Percentiles rank a stretch among this genome's conserved stretches.
Conservation (phyloP, 805 yeast species). For the Schizosaccharomyces lindneri region DNA sequence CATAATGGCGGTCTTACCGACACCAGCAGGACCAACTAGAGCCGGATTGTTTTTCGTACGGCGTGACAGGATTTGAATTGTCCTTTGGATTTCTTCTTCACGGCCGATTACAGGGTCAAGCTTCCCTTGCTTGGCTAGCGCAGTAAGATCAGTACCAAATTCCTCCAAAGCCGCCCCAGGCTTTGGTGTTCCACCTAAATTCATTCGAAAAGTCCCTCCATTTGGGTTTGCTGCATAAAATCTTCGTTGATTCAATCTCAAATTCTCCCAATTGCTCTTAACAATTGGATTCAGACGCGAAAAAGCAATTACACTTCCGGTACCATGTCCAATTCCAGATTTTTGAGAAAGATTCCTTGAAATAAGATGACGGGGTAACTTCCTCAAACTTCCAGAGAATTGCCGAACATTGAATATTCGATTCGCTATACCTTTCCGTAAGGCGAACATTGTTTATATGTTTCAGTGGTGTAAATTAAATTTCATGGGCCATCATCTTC, state of each 20-base stretch:
- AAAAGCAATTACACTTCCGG: too few species aligned
- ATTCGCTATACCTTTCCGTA: too few species aligned
- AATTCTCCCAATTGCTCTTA: neutral
- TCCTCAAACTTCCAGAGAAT: too few species aligned
- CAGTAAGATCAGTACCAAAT: slow-evolving; percentile 67
- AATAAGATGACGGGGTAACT: too few species aligned
- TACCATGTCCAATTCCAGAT: too few species aligned
- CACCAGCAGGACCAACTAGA: slow-evolving; percentile 86
- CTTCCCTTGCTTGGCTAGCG: slow-evolving; percentile 68
- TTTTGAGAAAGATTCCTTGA: too few species aligned
- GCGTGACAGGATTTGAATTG: slow-evolving; percentile 75
- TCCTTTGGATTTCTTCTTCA: slow-evolving; percentile 81
- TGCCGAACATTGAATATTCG: too few species aligned
- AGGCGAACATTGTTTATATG: too few species aligned
- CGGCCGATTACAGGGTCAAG: slow-evolving; percentile 93
- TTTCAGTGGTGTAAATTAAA: too few species aligned
- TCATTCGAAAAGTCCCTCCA: neutral
- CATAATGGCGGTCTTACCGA: slow-evolving; percentile 91
- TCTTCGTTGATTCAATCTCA: neutral
- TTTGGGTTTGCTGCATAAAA: neutral
- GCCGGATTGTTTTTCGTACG: slow-evolving; percentile 92
- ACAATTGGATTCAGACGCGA: too few species aligned
- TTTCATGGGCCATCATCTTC: too few species aligned
- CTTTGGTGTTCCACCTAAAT: slow-evolving; percentile 10
- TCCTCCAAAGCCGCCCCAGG: slow-evolving; percentile 55